Evolutionary conservation across 2,329 filamentous ascomycete genomes (phyloP).

Genomic region (Penicillium sp.): DNA sequence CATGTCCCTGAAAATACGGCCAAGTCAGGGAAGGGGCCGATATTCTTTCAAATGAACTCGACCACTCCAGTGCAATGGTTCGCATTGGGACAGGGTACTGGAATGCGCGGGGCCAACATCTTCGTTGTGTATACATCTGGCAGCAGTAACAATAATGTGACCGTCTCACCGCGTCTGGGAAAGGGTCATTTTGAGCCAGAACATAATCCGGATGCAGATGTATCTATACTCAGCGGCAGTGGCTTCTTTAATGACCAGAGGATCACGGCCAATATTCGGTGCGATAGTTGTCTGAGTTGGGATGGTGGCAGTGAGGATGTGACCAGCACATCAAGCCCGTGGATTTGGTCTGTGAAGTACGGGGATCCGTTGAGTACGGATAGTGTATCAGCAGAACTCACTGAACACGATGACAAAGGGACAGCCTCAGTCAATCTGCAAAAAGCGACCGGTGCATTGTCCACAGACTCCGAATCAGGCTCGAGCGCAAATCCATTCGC

Average conservation of each 20-base stretch:
- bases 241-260: constrained; percentile 54
- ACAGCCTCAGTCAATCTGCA: constrained; percentile 24
- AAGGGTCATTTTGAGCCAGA: constrained; percentile 54
- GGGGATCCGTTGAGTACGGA: constrained; percentile 27
- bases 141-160: constrained; percentile 56
- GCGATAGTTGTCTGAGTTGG: constrained; percentile 35
- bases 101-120: constrained; percentile 62
- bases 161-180: constrained; percentile 60
- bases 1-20: constrained; percentile 60
- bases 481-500: constrained; percentile 28
- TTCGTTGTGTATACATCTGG: constrained; percentile 61
- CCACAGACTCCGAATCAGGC: not conserved
- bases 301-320: constrained; percentile 18
- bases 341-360: constrained; percentile 35
- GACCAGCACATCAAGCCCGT: constrained; percentile 25
- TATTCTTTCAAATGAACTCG: constrained; percentile 62
- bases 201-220: constrained; percentile 48
- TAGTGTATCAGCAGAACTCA: constrained; percentile 21
- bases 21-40: constrained; percentile 56
- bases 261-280: constrained; percentile 64
- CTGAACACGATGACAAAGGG: constrained; percentile 30
- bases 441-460: constrained; percentile 20
- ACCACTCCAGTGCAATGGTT: constrained; percentile 60
- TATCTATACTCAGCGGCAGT: constrained; percentile 63
- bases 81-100: constrained; percentile 58